Evolutionary conservation across 768 basidiomycete genomes (phyloP).

Genomic region (Rhodotorula taiwanensis): DNA sequence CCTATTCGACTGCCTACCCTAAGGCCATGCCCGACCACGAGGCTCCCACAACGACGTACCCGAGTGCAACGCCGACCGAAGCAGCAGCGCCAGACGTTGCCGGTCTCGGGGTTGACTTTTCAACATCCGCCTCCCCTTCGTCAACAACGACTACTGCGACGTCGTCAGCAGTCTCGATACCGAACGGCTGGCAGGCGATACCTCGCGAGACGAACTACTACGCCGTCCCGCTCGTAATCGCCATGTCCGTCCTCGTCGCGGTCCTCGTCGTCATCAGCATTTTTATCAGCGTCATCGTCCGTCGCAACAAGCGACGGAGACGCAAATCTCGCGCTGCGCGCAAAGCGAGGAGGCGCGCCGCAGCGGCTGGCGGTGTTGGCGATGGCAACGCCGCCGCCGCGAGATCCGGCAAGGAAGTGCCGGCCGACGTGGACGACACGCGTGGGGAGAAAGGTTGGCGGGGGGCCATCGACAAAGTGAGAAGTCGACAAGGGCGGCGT

Average conservation of each 20-base stretch:
- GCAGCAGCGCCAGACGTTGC: too few species aligned
- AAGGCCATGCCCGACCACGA: too few species aligned
- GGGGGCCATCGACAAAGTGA: slow-evolving; percentile 7
- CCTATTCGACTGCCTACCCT: too few species aligned
- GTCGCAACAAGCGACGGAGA: slow-evolving; percentile 25
- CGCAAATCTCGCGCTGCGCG: neutral
- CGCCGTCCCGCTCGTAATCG: slow-evolving; percentile 34
- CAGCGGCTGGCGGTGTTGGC: neutral
- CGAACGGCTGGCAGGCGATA: slow-evolving; percentile 22
- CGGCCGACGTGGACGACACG: neutral
- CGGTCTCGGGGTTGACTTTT: too few species aligned
- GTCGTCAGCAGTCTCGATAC: slow-evolving; percentile 2
- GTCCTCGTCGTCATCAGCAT: slow-evolving; percentile 22
- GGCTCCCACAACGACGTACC: too few species aligned
- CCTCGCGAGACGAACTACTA: slow-evolving; percentile 28
- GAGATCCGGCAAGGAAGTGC: neutral
- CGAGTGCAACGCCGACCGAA: too few species aligned
- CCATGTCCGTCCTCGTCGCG: slow-evolving; percentile 32
- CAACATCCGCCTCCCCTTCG: too few species aligned
- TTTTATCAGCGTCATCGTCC: slow-evolving; percentile 18
- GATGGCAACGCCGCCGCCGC: neutral
- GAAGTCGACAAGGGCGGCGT: neutral
- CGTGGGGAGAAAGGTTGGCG: slow-evolving; percentile 11
- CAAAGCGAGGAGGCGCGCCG: neutral
- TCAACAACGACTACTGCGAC: neutral